Evolutionary conservation across 2,329 filamentous ascomycete genomes (phyloP).

Genomic region (Seiridium cupressi): DNA sequence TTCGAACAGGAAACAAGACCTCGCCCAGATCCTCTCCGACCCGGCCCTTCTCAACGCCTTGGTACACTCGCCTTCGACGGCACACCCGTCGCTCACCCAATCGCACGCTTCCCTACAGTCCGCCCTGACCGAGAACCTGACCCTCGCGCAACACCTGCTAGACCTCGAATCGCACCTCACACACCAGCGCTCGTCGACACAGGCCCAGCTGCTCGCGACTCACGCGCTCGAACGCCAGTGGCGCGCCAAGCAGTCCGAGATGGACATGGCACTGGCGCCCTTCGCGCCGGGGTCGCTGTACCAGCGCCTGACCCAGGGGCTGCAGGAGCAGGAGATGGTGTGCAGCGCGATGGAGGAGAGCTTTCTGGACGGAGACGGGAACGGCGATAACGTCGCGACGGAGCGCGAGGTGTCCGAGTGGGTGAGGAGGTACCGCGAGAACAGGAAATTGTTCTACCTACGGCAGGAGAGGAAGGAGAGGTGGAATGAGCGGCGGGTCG

Average conservation of each 20-base stretch:
- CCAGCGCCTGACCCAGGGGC: constrained; percentile 71
- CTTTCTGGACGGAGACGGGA: constrained; percentile 66
- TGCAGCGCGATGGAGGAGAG: constrained; percentile 88
- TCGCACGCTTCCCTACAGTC: constrained; percentile 64
- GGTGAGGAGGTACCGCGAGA: constrained; percentile 77
- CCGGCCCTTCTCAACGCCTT: constrained; percentile 72
- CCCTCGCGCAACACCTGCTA: constrained; percentile 62
- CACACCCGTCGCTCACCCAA: constrained; percentile 69
- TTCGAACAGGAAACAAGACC: constrained; percentile 67
- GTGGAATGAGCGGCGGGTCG: constrained; percentile 95
- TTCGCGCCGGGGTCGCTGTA: constrained; percentile 89
- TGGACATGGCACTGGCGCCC: constrained; percentile 79
- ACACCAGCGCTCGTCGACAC: constrained; percentile 67
- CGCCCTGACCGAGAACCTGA: constrained; percentile 69
- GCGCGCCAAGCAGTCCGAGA: constrained; percentile 82
- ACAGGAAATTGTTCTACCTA: constrained; percentile 74
- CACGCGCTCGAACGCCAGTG: constrained; percentile 91
- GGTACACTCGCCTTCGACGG: constrained; percentile 61
- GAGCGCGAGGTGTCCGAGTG: constrained; percentile 87
- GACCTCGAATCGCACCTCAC: constrained; percentile 57
- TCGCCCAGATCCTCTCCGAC: constrained; percentile 66
- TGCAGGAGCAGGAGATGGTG: constrained; percentile 79
- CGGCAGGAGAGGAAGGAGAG: constrained; percentile 84
- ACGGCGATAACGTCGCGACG: constrained; percentile 51
- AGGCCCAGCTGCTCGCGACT: constrained; percentile 78